phyloP scores from a whole-genome alignment of 352 stramenopile genomes.

The Pelagophyceae sp. region DNA sequence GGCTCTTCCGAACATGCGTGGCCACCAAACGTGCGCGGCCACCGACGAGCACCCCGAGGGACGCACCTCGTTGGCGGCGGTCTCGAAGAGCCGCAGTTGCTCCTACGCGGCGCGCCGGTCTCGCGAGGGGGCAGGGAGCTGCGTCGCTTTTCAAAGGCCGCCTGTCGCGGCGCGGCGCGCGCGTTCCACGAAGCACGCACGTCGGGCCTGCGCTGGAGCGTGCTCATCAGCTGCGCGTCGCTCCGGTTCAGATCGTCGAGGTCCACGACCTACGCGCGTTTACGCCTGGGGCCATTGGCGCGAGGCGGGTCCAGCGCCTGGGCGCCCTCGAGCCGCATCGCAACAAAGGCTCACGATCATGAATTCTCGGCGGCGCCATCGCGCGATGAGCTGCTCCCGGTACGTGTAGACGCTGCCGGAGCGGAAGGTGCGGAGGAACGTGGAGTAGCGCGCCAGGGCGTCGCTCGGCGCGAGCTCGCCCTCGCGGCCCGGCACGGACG shows the following conservation, averaged over 20 bases:
- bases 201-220: slow-evolving; percentile 64
- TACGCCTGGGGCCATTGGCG: no score
- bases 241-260: slow-evolving; percentile 69
- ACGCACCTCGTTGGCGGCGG: slow-evolving; percentile 47
- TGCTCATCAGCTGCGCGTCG: slow-evolving; percentile 67
- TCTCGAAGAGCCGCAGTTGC: slow-evolving; percentile 66
- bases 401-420: slow-evolving; percentile 73
- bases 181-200: no score
- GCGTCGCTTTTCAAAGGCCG: no score
- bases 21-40: no score
- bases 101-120: slow-evolving; percentile 46
- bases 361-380: slow-evolving; percentile 60
- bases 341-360: no score
- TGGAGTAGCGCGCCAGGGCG: background rate
- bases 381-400: slow-evolving; percentile 69
- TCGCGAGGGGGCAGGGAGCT: no score
- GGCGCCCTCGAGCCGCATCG: no score
- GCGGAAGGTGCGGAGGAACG: slow-evolving; percentile 72
- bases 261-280: no score
- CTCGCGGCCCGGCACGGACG: background rate
- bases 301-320: no score
- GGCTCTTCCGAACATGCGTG: no score
- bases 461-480: background rate
- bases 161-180: no score
- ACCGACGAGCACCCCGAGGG: background rate